Evolutionary conservation across 768 basidiomycete species (phyloP).

Genomic region (Leccinum incarnatum): DNA sequence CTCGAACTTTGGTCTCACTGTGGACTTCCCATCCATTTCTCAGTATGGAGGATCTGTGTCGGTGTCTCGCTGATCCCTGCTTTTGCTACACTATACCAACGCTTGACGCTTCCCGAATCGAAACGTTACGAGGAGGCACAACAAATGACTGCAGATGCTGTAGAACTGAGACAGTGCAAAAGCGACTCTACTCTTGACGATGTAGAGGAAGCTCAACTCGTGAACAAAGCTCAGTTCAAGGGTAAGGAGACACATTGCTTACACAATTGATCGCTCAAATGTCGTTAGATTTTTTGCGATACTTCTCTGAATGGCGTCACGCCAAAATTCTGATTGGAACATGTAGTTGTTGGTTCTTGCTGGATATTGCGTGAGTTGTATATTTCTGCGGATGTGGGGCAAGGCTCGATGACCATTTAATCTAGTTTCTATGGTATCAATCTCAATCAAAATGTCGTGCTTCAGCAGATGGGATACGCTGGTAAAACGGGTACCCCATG

Average conservation of each 20-base stretch:
- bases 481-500: constrained; percentile 55
- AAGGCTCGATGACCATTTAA: neutral
- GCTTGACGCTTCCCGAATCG: constrained; percentile 70
- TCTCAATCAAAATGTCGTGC: constrained; percentile 74
- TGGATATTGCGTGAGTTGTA: constrained; percentile 59
- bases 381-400: neutral
- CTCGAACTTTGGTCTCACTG: neutral
- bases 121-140: constrained; percentile 50
- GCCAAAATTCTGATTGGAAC: constrained; percentile 67
- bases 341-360: constrained; percentile 67
- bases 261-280: neutral
- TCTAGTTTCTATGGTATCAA: constrained; percentile 73
- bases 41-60: constrained; percentile 73
- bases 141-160: constrained; percentile 24
- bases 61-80: constrained; percentile 77
- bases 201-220: constrained; percentile 19
- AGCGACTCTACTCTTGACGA: neutral
- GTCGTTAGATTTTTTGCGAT: constrained; percentile 52
- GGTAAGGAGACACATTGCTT: constrained; percentile 30
- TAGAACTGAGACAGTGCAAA: constrained; percentile 34
- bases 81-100: constrained; percentile 71
- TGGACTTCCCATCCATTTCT: neutral
- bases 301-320: constrained; percentile 75
- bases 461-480: constrained; percentile 68
- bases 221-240: constrained; percentile 49